Conservation (phyloP, 805 yeast species). For the Dipodascus albidus region DNA sequence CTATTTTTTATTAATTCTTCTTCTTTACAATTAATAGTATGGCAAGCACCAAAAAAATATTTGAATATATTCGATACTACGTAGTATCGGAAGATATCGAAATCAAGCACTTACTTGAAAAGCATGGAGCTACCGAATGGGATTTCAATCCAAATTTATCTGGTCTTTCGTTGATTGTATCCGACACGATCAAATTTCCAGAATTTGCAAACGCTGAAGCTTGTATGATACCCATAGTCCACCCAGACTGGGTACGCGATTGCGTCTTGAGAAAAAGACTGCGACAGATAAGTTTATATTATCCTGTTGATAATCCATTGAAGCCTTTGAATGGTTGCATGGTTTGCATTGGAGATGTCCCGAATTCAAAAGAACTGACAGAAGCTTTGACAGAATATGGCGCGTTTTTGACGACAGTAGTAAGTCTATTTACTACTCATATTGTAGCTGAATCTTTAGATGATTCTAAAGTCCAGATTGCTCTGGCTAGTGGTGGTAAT, state of each 20-base stretch:
- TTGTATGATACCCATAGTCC: slow-evolving; percentile 55
- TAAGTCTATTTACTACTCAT: slow-evolving; percentile 71
- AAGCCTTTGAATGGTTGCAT: slow-evolving; percentile 51
- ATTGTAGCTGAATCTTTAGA: slow-evolving; percentile 37
- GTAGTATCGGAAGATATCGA: neutral
- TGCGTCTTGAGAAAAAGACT: slow-evolving; percentile 32
- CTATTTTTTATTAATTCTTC: neutral
- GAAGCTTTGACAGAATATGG: slow-evolving; percentile 67
- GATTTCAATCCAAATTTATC: neutral
- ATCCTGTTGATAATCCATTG: slow-evolving; percentile 51
- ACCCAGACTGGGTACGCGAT: slow-evolving; percentile 47
- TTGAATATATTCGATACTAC: neutral
- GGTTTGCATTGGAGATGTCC: slow-evolving; percentile 46
- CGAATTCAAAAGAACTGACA: slow-evolving; percentile 49
- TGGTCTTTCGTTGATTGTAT: neutral
- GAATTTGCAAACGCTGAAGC: slow-evolving; percentile 36
- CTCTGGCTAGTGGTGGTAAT: slow-evolving; percentile 39
- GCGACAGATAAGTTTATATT: slow-evolving; percentile 45
- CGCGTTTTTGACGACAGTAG: slow-evolving; percentile 52
- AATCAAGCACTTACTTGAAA: neutral
- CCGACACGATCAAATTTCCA: slow-evolving; percentile 36
- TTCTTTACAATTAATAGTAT: neutral
- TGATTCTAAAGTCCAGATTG: slow-evolving; percentile 14
- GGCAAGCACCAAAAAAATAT: neutral
- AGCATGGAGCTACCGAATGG: neutral